Evolutionary conservation across 805 yeast genomes (phyloP).

Genomic region (Teunomyces stri): DNA sequence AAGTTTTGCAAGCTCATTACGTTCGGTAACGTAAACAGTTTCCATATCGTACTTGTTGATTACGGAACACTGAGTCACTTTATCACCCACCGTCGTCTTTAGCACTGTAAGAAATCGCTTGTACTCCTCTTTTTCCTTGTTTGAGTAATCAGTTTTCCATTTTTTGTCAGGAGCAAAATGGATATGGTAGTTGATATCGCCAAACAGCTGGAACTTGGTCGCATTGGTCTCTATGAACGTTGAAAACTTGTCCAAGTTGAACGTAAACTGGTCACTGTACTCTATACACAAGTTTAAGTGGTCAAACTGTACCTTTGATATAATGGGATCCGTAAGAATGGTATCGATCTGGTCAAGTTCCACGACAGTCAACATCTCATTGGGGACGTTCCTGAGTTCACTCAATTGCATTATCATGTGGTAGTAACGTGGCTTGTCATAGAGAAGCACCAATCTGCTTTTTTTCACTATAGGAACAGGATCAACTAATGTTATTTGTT

Average conservation of each 20-base stretch:
- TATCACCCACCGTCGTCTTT: conserved; percentile 19
- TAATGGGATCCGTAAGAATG: conserved; percentile 9
- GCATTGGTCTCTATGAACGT: conserved; percentile 20
- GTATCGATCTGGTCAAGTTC: conserved; percentile 17
- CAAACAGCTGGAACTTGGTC: conserved; percentile 12
- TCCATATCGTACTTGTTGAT: conserved; percentile 34
- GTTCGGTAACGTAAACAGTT: conserved; percentile 34
- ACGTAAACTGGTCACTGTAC: conserved; percentile 28
- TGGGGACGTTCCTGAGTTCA: conserved; percentile 17
- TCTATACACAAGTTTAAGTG: conserved; percentile 30
- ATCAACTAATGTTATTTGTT: background rate
- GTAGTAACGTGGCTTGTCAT: conserved; percentile 27
- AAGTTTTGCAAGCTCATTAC: conserved; percentile 27
- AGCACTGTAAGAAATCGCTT: conserved; percentile 21
- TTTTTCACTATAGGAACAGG: conserved; percentile 4
- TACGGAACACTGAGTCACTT: conserved; percentile 39
- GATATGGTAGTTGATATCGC: conserved; percentile 33
- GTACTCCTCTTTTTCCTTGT: conserved; percentile 24
- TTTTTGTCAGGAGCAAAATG: conserved; percentile 29
- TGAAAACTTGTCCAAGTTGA: conserved; percentile 18
- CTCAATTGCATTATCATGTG: conserved; percentile 25
- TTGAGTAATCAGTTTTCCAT: conserved; percentile 29
- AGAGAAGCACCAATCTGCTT: conserved; percentile 17
- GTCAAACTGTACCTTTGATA: conserved; percentile 16
- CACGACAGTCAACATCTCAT: conserved; percentile 18